Evolutionary conservation across 768 basidiomycete genomes (phyloP).

Genomic region (Rhizopogon vulgaris): DNA sequence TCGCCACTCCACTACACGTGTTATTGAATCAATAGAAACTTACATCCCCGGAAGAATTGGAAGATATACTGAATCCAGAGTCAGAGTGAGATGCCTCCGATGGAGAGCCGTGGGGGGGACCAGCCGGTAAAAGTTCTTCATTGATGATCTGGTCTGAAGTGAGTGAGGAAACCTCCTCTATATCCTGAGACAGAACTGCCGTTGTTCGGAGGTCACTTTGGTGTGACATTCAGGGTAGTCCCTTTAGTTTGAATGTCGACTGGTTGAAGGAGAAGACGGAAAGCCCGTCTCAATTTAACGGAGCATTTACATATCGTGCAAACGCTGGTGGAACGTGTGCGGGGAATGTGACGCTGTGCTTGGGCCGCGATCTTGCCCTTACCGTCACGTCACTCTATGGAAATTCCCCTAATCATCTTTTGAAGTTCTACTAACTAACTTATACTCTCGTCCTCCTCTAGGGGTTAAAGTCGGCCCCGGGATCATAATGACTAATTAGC

Average conservation of each 20-base stretch:
- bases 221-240: constrained; percentile 2
- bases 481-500: no score
- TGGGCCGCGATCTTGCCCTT: constrained; percentile 2
- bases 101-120: not conserved
- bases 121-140: constrained; percentile 3
- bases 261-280: not conserved
- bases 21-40: constrained; percentile 7
- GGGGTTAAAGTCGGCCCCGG: no score
- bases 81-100: constrained; percentile 21
- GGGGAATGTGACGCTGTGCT: constrained; percentile 3
- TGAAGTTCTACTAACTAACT: not conserved
- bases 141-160: not conserved
- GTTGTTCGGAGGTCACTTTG: not conserved
- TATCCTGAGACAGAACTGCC: not conserved
- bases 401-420: not conserved
- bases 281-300: not conserved
- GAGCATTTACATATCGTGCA: constrained; percentile 1
- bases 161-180: not conserved
- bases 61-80: constrained; percentile 25
- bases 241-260: not conserved
- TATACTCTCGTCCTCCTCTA: not conserved
- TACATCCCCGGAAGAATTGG: constrained; percentile 27
- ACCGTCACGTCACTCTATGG: constrained; percentile 1
- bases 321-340: constrained; percentile 3
- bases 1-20: constrained; percentile 3